These are phyloP conservation scores for Kwoniella shandongensis DNA, from an alignment of 768 basidiomycete genomes.

Conservation along the genomic window DNA sequence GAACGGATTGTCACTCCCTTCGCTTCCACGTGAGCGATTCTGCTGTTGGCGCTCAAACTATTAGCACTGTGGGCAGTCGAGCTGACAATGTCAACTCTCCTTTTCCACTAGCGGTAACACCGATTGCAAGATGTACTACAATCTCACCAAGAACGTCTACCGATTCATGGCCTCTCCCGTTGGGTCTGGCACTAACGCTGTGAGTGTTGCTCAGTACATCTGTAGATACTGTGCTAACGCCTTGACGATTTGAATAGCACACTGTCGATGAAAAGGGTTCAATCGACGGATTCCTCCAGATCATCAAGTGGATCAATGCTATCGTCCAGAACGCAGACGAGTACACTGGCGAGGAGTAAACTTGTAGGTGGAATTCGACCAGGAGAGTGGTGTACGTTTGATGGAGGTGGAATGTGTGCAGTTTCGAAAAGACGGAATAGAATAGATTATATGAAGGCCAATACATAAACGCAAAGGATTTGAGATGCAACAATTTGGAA, in stretches of 20 bases:
- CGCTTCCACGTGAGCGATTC: conserved; percentile 38
- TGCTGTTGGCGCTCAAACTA: neutral
- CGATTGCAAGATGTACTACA: conserved; percentile 51
- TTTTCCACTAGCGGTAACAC: conserved; percentile 36
- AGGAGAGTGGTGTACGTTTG: too few species aligned
- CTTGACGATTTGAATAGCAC: conserved; percentile 28
- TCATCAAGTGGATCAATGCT: conserved; percentile 49
- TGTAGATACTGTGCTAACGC: neutral
- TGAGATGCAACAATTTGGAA: too few species aligned
- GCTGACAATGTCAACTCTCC: neutral
- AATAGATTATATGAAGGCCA: too few species aligned
- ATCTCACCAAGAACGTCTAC: conserved; percentile 48
- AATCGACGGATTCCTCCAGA: conserved; percentile 40
- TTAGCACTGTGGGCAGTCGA: neutral
- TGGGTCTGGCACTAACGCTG: conserved; percentile 19
- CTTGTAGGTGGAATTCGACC: too few species aligned
- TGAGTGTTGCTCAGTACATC: conserved; percentile 6
- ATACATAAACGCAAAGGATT: too few species aligned
- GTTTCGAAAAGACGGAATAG: too few species aligned
- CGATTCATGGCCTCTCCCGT: conserved; percentile 43
- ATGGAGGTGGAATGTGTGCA: too few species aligned
- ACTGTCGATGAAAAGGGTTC: conserved; percentile 51
- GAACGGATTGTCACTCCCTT: conserved; percentile 44
- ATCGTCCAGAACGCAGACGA: conserved; percentile 50
- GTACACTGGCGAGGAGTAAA: conserved; percentile 42